phyloP scores from a whole-genome alignment of 768 basidiomycete species.

The Gyrodon lividus region DNA sequence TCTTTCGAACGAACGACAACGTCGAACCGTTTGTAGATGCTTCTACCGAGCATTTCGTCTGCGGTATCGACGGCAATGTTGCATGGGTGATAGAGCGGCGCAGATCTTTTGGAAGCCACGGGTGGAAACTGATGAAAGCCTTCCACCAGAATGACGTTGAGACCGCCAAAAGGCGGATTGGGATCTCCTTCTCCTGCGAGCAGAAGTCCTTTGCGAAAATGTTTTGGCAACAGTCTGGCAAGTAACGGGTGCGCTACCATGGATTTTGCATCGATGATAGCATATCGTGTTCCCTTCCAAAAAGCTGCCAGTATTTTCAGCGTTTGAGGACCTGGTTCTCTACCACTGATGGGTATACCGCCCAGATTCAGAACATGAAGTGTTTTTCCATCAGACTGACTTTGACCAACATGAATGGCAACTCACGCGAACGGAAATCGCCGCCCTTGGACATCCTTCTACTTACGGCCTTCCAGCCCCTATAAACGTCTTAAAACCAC shows the following conservation, averaged over 20 bases:
- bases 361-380: not conserved
- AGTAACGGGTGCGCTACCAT: no score
- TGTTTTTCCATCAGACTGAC: conserved; percentile 21
- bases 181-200: no score
- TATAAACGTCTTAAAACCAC: no score
- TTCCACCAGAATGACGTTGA: not conserved
- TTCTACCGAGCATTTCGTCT: conserved; percentile 16
- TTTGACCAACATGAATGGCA: no score
- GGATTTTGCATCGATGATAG: no score
- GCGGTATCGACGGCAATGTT: not conserved
- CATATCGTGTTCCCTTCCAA: not conserved
- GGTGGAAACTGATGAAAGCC: not conserved
- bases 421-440: no score
- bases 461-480: no score
- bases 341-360: not conserved
- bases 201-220: no score
- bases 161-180: not conserved
- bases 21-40: not conserved
- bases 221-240: not conserved
- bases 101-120: conserved; percentile 2
- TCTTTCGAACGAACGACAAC: no score
- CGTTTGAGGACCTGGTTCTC: no score
- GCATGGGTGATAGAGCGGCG: conserved; percentile 12
- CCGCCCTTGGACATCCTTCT: no score
- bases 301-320: not conserved